phyloP scores from a whole-genome alignment of 768 basidiomycete species.

The Suillus spraguei region DNA sequence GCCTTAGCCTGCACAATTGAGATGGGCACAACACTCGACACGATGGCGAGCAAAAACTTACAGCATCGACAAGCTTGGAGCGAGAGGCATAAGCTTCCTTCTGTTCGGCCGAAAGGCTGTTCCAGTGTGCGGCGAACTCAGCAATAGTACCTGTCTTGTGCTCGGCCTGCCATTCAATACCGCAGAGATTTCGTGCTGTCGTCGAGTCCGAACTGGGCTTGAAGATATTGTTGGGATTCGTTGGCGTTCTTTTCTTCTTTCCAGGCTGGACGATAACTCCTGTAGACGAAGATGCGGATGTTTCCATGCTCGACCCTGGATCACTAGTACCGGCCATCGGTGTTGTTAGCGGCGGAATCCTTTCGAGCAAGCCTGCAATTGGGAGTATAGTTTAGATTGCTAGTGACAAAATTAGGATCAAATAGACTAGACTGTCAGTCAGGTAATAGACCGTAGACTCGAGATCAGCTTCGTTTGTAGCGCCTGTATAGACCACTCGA shows the following conservation, averaged over 20 bases:
- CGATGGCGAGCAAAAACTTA: neutral
- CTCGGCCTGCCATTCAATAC: conserved; percentile 1
- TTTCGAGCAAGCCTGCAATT: neutral
- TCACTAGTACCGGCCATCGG: neutral
- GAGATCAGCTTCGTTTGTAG: neutral
- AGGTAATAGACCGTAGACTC: neutral
- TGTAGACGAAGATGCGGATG: neutral
- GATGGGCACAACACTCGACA: neutral
- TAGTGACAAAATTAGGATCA: neutral
- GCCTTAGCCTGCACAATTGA: neutral
- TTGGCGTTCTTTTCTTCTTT: neutral
- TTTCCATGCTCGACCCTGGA: neutral
- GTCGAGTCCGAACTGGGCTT: conserved; percentile 4
- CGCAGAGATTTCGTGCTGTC: neutral
- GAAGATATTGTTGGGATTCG: neutral
- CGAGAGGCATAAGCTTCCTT: neutral
- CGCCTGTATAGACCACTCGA: neutral
- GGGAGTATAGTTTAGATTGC: neutral
- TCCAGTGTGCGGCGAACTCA: neutral
- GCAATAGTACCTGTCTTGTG: conserved; percentile 6
- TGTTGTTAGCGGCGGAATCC: neutral
- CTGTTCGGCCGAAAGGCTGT: neutral
- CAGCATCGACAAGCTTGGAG: conserved; percentile 1
- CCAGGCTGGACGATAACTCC: neutral
- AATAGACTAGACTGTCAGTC: neutral